phyloP scores from a whole-genome alignment of 805 yeast genomes.

The Isabelozyma heimii region DNA sequence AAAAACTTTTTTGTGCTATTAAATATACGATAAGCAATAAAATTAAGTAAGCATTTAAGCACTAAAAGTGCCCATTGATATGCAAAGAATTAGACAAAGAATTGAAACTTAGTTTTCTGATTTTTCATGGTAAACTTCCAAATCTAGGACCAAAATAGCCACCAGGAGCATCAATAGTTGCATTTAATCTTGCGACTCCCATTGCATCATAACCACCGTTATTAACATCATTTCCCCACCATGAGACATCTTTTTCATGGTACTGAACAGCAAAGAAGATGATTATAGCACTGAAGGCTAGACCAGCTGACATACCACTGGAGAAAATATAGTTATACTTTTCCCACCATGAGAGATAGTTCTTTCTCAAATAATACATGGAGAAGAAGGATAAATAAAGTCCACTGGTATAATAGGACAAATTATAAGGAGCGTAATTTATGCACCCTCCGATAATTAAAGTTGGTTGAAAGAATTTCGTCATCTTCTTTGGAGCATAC shows the following conservation, averaged over 20 bases:
- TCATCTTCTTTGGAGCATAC: conserved; percentile 12
- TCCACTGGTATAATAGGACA: conserved; percentile 26
- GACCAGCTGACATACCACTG: conserved; percentile 31
- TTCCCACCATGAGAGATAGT: conserved; percentile 31
- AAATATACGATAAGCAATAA: too few relatives aligned
- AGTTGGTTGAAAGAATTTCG: conserved; percentile 32
- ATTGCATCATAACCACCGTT: conserved; percentile 27
- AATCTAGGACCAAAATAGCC: conserved; percentile 37
- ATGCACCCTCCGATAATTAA: conserved; percentile 34
- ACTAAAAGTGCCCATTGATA: too few relatives aligned
- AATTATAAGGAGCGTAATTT: conserved; percentile 31
- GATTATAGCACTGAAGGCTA: conserved; percentile 33
- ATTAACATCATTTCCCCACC: conserved; percentile 29
- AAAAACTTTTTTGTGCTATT: too few relatives aligned
- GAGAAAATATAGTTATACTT: conserved; percentile 33
- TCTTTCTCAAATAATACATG: conserved; percentile 26
- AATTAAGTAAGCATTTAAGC: too few relatives aligned
- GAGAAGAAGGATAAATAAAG: conserved; percentile 21
- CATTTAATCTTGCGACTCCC: conserved; percentile 10
- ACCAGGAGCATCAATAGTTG: conserved; percentile 17
- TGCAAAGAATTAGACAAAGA: too few relatives aligned
- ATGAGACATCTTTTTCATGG: conserved; percentile 21
- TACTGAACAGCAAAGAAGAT: conserved; percentile 38
- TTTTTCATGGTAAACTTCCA: conserved; percentile 7
- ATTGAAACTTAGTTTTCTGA: too few relatives aligned